These are phyloP conservation scores for Filobasidium uniguttulatum DNA, from an alignment of 1,284 basidiomycete species.

Conservation along the genomic window DNA sequence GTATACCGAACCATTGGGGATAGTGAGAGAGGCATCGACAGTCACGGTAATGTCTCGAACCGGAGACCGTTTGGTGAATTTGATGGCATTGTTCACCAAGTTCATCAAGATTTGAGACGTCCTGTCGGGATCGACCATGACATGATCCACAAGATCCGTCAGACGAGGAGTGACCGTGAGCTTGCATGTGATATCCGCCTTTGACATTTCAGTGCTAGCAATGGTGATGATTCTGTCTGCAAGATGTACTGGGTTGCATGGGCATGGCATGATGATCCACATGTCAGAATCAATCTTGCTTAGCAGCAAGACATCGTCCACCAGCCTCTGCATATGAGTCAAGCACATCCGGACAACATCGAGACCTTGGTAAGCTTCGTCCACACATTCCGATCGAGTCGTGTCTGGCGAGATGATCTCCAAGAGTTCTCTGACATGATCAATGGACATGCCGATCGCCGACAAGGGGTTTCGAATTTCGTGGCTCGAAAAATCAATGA, in stretches of 20 bases:
- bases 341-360: constrained; percentile 15
- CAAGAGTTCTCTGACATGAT: constrained; percentile 17
- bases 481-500: constrained; percentile 11
- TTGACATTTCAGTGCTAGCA: constrained; percentile 17
- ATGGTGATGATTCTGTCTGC: constrained; percentile 17
- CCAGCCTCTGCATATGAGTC: constrained; percentile 16
- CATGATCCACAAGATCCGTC: constrained; percentile 13
- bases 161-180: constrained; percentile 14
- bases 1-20: neutral
- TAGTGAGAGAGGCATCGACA: constrained; percentile 15
- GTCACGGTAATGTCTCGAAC: constrained; percentile 16
- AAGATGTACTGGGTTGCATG: constrained; percentile 14
- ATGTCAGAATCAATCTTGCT: constrained; percentile 19
- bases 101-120: constrained; percentile 21
- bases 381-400: constrained; percentile 5
- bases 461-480: constrained; percentile 18
- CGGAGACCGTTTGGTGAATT: constrained; percentile 17
- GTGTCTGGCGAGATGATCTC: neutral
- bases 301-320: constrained; percentile 17
- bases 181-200: constrained; percentile 16
- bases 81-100: constrained; percentile 20
- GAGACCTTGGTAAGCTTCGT: constrained; percentile 13
- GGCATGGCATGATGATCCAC: constrained; percentile 17
- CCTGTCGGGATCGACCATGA: constrained; percentile 20
- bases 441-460: constrained; percentile 19